Conservation (phyloP, 2,329 filamentous ascomycete species). For the Aspergillus carbonarius region DNA sequence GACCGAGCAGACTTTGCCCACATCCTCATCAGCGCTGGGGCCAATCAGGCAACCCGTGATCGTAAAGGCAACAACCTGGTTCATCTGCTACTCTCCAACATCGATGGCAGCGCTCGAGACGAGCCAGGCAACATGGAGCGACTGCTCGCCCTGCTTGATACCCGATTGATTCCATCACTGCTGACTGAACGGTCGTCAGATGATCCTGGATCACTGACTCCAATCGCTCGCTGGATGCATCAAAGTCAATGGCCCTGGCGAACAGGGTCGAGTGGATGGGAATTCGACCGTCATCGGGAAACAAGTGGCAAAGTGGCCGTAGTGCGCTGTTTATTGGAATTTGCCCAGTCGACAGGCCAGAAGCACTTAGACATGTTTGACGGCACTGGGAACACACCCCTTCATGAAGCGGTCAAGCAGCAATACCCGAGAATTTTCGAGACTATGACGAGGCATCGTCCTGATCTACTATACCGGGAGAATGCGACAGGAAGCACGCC, state of each 20-base stretch:
- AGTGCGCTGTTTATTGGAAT: constrained; percentile 21
- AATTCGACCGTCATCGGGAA: not conserved
- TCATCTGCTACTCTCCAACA: constrained; percentile 54
- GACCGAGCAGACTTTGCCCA: constrained; percentile 42
- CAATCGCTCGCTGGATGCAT: constrained; percentile 61
- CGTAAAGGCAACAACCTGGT: constrained; percentile 64
- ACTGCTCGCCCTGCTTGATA: constrained; percentile 60
- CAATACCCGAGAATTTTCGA: constrained; percentile 59
- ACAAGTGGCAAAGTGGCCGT: not conserved
- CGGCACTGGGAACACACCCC: constrained; percentile 44
- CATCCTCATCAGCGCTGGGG: constrained; percentile 65
- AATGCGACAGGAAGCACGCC: constrained; percentile 76
- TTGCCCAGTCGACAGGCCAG: constrained; percentile 53
- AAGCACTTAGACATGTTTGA: constrained; percentile 47
- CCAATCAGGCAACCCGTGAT: constrained; percentile 67
- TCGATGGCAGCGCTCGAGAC: constrained; percentile 23
- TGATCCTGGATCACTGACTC: constrained; percentile 28
- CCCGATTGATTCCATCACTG: constrained; percentile 47
- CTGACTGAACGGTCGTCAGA: constrained; percentile 32
- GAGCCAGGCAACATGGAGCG: constrained; percentile 52
- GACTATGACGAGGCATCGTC: constrained; percentile 52
- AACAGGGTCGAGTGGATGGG: not conserved
- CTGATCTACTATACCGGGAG: constrained; percentile 65
- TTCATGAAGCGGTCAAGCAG: constrained; percentile 40
- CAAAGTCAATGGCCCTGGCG: not conserved